Evolutionary conservation across 306 rosid genomes (phyloP), one percentile per base, ranked within the genome.

Genomic region (Quercus mongolica): DNA sequence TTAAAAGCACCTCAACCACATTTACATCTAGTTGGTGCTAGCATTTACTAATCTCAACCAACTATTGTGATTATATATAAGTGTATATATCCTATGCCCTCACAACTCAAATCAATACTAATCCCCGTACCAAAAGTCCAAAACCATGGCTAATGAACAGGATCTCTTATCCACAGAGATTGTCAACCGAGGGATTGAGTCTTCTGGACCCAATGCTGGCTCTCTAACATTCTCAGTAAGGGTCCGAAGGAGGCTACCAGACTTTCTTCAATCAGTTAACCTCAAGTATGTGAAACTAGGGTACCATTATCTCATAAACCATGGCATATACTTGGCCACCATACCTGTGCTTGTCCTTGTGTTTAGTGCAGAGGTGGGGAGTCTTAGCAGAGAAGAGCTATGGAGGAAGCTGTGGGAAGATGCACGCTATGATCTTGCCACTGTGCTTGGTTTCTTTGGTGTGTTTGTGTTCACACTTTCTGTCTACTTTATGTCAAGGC

Each of bases 281-380:
- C 98, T 96, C 6, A 96, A 96, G 87, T 96, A 96, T 56, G 99
- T 96, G 83, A 93, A 91, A 54, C 67, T 96, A 67, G 99, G 99
- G 0, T 96, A 96, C 85, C 98, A 87, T 83, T 92, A 96, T 75
- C 89, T 96, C 28, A 91, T 96, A 70, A 96, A 85, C 89, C 98
- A 96, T 81, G 99, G 86, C 74, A 85, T 96, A 18, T 96, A 89
- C 85, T 78, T 96, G 86, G 89, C 91, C 69, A 91, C 98, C 13
- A 84, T 96, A 12, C 99, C 99, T 0, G 59, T 96, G 9, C 86
- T 96, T 44, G 84, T 96, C 11, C 86, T 93, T 51, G 93, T 96
- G 21, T 93, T 93, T 54, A 90, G 99, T 73, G 99, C 98, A 3
- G 99, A 95, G 80, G 89, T 95, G 44, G 97, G 98, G 18, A 91